Conservation (phyloP, 2,329 filamentous ascomycete species). For the Cordyceps farinosa region DNA sequence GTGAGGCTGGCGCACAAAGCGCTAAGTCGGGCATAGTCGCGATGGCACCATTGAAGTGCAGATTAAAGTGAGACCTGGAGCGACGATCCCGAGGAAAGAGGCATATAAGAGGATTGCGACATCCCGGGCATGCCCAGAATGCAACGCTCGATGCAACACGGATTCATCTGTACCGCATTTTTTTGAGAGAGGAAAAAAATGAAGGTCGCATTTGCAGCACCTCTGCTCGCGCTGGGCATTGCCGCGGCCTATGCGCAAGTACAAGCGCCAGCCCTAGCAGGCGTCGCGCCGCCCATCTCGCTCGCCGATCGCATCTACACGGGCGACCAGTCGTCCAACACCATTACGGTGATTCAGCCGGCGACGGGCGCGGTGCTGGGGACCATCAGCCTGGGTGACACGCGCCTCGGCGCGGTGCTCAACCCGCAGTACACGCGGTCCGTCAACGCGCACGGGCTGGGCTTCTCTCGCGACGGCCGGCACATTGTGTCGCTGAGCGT, state of each 20-base stretch:
- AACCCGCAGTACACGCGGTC: conserved; percentile 18
- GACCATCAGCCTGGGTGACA: conserved; percentile 19
- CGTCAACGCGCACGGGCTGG: conserved; percentile 20
- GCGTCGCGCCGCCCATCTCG: background rate
- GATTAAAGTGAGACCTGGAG: conserved; percentile 8
- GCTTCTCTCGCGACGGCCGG: conserved; percentile 20
- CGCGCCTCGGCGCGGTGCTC: conserved; percentile 11
- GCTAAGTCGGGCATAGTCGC: background rate
- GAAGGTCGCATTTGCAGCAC: background rate
- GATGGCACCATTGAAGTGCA: conserved; percentile 7
- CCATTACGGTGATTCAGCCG: conserved; percentile 22
- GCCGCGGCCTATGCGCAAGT: background rate
- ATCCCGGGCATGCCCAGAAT: background rate
- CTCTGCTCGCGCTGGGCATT: background rate
- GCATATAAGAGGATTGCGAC: conserved; percentile 8
- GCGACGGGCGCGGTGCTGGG: conserved; percentile 18
- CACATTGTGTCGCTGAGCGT: conserved; percentile 20
- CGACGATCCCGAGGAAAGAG: background rate
- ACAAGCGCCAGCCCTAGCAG: background rate
- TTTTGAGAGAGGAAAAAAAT: background rate
- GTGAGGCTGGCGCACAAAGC: background rate
- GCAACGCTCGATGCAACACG: background rate
- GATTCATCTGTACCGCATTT: background rate
- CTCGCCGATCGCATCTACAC: conserved; percentile 8
- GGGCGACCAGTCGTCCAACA: conserved; percentile 29